A percentile compares a stretch with the other conserved stretches of the same genome.
Evolutionary conservation across 2,329 filamentous ascomycete species (phyloP).

Genomic region (Epichloe festucae): DNA sequence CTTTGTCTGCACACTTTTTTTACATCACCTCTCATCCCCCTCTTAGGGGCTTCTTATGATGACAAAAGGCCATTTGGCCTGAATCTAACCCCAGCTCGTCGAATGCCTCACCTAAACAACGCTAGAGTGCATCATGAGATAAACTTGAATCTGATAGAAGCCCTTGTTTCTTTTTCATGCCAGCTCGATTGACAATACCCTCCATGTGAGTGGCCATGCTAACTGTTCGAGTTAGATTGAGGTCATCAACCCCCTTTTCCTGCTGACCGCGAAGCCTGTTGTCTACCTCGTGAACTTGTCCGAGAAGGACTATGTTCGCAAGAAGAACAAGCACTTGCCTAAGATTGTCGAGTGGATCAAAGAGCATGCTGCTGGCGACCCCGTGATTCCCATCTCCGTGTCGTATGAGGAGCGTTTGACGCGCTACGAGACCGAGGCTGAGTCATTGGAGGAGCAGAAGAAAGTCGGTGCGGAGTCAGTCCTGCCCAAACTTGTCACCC

Average conservation of each 20-base stretch:
- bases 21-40: not conserved
- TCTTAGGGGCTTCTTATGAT: constrained; percentile 52
- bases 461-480: constrained; percentile 74
- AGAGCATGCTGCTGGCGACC: constrained; percentile 72
- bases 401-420: constrained; percentile 87
- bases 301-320: constrained; percentile 91
- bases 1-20: constrained; percentile 11
- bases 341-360: constrained; percentile 96
- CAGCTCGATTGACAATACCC: constrained; percentile 6
- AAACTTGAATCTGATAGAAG: constrained; percentile 55
- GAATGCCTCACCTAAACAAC: constrained; percentile 69
- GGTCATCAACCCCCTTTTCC: constrained; percentile 90
- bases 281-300: constrained; percentile 96
- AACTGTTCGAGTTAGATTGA: constrained; percentile 54
- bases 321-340: constrained; percentile 98
- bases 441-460: constrained; percentile 77
- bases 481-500: constrained; percentile 78
- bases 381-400: constrained; percentile 87
- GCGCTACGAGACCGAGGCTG: constrained; percentile 63
- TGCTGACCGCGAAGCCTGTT: constrained; percentile 91
- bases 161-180: constrained; percentile 6
- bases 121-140: constrained; percentile 79
- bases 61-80: constrained; percentile 94
- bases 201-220: constrained; percentile 7
- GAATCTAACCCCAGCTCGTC: constrained; percentile 99